Evolutionary conservation across 2,329 filamentous ascomycete species (phyloP), one percentile per base, ranked within the genome.

Genomic region (Teratosphaeria zuluensis): DNA sequence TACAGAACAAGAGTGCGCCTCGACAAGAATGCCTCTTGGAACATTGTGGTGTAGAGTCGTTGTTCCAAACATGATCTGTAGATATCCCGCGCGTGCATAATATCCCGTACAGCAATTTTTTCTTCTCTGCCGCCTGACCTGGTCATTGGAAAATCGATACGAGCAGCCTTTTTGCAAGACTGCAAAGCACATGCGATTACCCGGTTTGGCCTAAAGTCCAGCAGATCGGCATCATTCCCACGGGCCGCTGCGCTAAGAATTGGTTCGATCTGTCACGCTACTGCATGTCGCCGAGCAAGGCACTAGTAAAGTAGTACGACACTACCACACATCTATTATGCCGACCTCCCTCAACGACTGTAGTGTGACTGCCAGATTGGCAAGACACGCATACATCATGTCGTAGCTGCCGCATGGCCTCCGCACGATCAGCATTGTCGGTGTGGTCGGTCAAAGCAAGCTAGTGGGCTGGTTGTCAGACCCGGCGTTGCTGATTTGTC

Each of bases 1-100:
- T 78, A 78, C 59, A 66, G 68, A 55, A 61, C 73, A 12, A 69
- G 64, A 59, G 69, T 68, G 32, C 59, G 66, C 46, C 57, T 69
- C 30, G 68, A 70, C 52, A 62, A 63, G 55, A 63, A 70, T 51
- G 66, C 70, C 0, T 54, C 35, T 57, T 75, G 66, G 81, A 73
- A 66, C 35, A 56, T 68, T 31, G 63, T 68, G 24, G 42, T 48
- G 42, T 21, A 48, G 19, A 21, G 42, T 5, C 19, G 19, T 48
- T 6, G 16, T 46, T 9, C 33, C 38, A 46, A 6, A 16, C 16
- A 16, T 46, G 38, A 16, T 46, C 5, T 46, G 16, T 46, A 46
- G 38, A 48, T 48, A 48, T 24, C 9, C 42, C 9, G 8, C 42
- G 16, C 42, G 42, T 48, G 42, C 24, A 28, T 28, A 28, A 28